Base-by-base conservation (phyloP, 495 filamentous ascomycete species). In the Talaromyces borbonicus region DNA sequence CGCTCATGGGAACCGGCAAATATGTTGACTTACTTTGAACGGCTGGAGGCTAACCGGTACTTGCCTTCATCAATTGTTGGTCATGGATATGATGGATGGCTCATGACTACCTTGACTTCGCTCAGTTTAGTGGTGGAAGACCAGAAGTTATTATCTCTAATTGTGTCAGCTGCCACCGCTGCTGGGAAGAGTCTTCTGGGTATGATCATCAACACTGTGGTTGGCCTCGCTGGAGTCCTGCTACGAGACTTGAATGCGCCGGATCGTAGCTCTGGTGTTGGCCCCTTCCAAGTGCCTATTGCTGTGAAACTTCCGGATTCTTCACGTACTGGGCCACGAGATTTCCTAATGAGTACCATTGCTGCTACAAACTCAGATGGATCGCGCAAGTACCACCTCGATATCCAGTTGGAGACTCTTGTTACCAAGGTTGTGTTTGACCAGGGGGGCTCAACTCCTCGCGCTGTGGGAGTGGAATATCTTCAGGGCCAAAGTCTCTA, bases 391-490 rank as follows among this genome's bases (percentile, higher is more conserved):
- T 81, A 82, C 50, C 68, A 65, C 0, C 65, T 84, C 0, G 74
- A 79, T 18, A 65, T 85, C n/a, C 65, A 69, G 15, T 66, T 74
- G 1, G 74, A 83, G 55, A 73, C 69, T 36, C 66, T 79, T 41
- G 82, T 73, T 12, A 84, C 81, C 8, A 76, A 73, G 50, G 61
- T 85, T 30, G 50, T 53, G 16, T 83, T 84, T 48, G 66, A 75
- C 49, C 61, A 63, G 11, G 50, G 59, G 6, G 59, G 53, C 3
- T 39, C 39, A 4, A 62, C 61, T 8, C 75, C 79, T 0, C 62
- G 60, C 8, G 81, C 82, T 8, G 75, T 64, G 0, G 82, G 81
- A 27, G 71, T 87, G 29, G 72, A 80, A 35, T 85, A 75, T 55
- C 69, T 85, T 2, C 66, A 73, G 37, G 81, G 80, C 18, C 50